Evolutionary conservation across 805 yeast genomes (phyloP).

Genomic region (Myxozyma melibiosi): DNA sequence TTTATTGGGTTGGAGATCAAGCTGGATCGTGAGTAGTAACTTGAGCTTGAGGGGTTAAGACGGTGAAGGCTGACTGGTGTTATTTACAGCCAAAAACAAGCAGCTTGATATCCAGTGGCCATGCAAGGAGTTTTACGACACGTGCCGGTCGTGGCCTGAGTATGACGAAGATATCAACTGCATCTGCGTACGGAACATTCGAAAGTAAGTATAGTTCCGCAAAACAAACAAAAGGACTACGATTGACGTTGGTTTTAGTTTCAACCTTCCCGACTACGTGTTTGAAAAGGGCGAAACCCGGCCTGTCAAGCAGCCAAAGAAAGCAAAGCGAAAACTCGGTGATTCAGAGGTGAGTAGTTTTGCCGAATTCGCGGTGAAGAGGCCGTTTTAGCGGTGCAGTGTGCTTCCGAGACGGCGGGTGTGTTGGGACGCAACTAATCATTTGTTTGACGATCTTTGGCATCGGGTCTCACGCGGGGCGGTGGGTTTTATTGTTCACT

Average conservation of each 20-base stretch:
- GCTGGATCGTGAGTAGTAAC: conserved; percentile 38
- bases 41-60: neutral
- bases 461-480: neutral
- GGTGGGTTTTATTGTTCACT: neutral
- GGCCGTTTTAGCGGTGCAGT: too few relatives aligned
- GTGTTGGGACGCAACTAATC: neutral
- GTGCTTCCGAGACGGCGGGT: too few relatives aligned
- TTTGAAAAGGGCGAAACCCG: conserved; percentile 76
- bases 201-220: conserved; percentile 46
- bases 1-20: conserved; percentile 74
- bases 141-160: conserved; percentile 72
- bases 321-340: conserved; percentile 47
- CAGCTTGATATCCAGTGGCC: conserved; percentile 81
- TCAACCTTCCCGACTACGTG: conserved; percentile 83
- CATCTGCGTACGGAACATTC: conserved; percentile 70
- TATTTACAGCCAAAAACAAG: conserved; percentile 28
- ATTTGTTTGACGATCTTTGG: neutral
- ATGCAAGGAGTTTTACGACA: conserved; percentile 81
- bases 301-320: conserved; percentile 63
- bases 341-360: conserved; percentile 27
- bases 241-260: conserved; percentile 35
- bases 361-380: too few relatives aligned
- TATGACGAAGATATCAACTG: conserved; percentile 64
- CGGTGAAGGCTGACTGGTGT: neutral
- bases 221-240: neutral